Conservation (phyloP, 202 grass and related monocot genomes). For the Carex arenaria region DNA sequence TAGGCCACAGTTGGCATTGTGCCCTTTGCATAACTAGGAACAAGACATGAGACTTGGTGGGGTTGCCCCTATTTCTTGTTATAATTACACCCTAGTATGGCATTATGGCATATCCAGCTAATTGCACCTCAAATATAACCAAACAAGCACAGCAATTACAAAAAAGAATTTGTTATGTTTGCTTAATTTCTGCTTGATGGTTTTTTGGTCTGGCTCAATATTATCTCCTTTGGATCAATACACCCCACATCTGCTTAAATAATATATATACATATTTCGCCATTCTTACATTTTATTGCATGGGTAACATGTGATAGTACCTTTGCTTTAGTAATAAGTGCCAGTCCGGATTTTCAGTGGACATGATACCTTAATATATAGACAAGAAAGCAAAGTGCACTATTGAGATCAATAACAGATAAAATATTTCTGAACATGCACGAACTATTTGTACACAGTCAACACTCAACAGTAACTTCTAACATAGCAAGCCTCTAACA, state of each 20-base stretch:
- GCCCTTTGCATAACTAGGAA: not conserved
- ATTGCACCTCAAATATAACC: slow-evolving; percentile 12
- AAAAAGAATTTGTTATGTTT: slow-evolving; percentile 1
- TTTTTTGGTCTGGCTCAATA: not conserved
- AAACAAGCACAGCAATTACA: slow-evolving; percentile 11
- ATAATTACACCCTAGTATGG: not conserved
- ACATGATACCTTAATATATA: not conserved
- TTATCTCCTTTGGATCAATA: not conserved
- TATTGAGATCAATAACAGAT: slow-evolving; percentile 18
- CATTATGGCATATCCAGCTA: not conserved
- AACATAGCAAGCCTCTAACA: slow-evolving; percentile 2
- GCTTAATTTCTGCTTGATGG: not conserved
- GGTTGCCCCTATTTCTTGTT: not conserved
- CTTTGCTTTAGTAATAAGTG: not conserved
- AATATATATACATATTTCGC: not conserved
- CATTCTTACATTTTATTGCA: not conserved
- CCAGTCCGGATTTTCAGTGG: not conserved
- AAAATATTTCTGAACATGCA: slow-evolving; percentile 30
- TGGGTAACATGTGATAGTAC: not conserved
- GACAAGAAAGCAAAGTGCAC: not conserved
- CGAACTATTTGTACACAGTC: slow-evolving; percentile 27
- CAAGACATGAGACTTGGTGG: not conserved
- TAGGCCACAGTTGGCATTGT: not conserved
- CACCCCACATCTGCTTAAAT: not conserved
- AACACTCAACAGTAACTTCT: not conserved